phyloP scores from a whole-genome alignment of 2,329 filamentous ascomycete species.

The Neonectria faginata region DNA sequence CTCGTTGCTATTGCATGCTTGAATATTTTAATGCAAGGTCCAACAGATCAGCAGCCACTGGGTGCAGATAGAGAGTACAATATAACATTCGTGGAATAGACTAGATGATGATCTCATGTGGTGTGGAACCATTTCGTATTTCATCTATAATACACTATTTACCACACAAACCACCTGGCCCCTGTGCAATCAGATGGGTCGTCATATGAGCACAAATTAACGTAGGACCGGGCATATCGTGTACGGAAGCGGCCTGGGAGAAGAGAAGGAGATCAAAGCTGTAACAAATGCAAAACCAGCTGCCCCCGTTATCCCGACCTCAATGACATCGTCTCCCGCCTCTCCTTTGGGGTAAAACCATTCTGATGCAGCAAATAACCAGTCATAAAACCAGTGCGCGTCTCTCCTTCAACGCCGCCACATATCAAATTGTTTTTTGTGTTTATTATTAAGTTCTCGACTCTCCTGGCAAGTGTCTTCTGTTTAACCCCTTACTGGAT shows the following conservation, averaged over 20 bases:
- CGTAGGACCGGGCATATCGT: neutral
- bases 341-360: slow-evolving; percentile 31
- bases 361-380: slow-evolving; percentile 40
- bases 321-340: slow-evolving; percentile 26
- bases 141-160: slow-evolving; percentile 40
- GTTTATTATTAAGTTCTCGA: slow-evolving; percentile 38
- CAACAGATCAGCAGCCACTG: no score
- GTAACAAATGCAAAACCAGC: slow-evolving; percentile 45
- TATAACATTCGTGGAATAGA: neutral
- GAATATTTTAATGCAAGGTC: neutral
- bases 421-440: slow-evolving; percentile 38
- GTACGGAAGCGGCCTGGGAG: slow-evolving; percentile 20
- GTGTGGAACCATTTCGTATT: slow-evolving; percentile 31
- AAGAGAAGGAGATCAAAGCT: slow-evolving; percentile 36
- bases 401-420: slow-evolving; percentile 28
- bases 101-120: neutral
- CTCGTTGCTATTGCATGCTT: neutral
- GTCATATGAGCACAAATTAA: neutral
- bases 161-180: slow-evolving; percentile 4
- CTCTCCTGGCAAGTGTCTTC: neutral
- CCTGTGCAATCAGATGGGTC: slow-evolving; percentile 3
- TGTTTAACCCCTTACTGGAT: slow-evolving; percentile 31
- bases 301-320: slow-evolving; percentile 36
- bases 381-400: slow-evolving; percentile 27
- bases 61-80: no score